A percentile compares a stretch with the other conserved stretches of the same genome.
phyloP scores from a whole-genome alignment of 495 filamentous ascomycete species.

The Penicillium taxi region DNA sequence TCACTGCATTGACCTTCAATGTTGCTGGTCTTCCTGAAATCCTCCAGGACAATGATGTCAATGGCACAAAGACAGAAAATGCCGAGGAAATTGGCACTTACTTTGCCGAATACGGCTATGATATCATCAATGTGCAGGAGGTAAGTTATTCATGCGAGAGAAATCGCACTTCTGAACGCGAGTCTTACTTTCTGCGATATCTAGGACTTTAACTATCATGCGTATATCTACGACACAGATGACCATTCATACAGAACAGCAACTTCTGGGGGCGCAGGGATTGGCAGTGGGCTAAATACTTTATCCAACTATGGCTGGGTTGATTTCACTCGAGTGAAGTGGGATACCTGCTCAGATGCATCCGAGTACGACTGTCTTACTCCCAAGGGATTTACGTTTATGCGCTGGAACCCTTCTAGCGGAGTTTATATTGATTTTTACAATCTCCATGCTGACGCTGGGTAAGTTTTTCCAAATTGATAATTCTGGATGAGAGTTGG shows the following conservation, averaged over 20 bases:
- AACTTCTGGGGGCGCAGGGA: conserved; percentile 51
- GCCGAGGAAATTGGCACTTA: conserved; percentile 39
- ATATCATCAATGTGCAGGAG: conserved; percentile 56
- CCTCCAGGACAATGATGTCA: conserved; percentile 44
- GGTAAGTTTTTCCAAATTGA: conserved; percentile 17
- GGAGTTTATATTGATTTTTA: conserved; percentile 51
- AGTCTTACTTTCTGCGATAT: neutral
- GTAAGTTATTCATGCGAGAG: conserved; percentile 21
- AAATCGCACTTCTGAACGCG: no score
- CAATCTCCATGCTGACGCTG: conserved; percentile 57
- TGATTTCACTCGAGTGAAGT: conserved; percentile 48
- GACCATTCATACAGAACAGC: conserved; percentile 50
- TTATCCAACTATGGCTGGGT: conserved; percentile 48
- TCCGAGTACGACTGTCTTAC: conserved; percentile 52
- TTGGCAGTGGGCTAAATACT: conserved; percentile 56
- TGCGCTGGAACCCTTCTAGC: conserved; percentile 41
- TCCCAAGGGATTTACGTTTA: conserved; percentile 58
- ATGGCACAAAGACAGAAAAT: conserved; percentile 47
- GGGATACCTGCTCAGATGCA: conserved; percentile 47
- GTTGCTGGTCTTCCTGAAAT: conserved; percentile 51
- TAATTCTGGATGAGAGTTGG: neutral
- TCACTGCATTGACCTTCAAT: conserved; percentile 51
- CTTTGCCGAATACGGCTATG: conserved; percentile 45
- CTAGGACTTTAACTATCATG: conserved; percentile 58
- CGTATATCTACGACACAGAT: conserved; percentile 47